Evolutionary conservation across 768 basidiomycete genomes (phyloP), one percentile per base, ranked within the genome.

Genomic region (Rhizopogon salebrosus): DNA sequence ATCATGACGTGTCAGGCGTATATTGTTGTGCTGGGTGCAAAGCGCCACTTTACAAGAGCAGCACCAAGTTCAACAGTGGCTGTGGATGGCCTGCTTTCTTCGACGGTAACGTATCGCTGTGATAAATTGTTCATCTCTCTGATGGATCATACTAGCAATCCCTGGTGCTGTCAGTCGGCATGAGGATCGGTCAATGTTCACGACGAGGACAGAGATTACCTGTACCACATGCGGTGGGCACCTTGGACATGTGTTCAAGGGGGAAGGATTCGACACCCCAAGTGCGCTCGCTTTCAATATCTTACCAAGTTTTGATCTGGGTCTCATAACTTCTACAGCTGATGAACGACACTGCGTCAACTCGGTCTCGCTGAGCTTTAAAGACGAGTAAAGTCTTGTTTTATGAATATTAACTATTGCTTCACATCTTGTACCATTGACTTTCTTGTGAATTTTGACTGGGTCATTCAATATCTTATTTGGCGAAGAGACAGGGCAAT

Each of bases 1-100:
- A 92, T 51, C 78, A 80, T 68, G 66, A 66, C 22, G 80, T 73
- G 3, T 63, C 78, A 26, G 94, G 94, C 8, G 76, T 85, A 1
- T 95, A 94, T 64, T 60, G 70, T 40, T 95, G 93, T 63, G 86
- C 83, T 8, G 94, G 80, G 7, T 95, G 93, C 67, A 77, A 76
- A 34, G 83, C 90, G 2, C 86, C 92, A 1, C 71, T 97, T 45
- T 97, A 95, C 75, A 90, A 85, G 75, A 90, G 88, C 62, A 76
- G 75, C 24, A 93, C 92, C 58, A 97, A 97, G 71, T 97, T 95
- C 70, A 79, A 87, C 60, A 93, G 90, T 54, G 92, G 92, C 7
- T 95, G 92, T 62, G 94, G 94, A 22, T 98, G 94, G 94, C 94
- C 95, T n/a, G 92, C 94, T 1, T 98, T 97, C 78, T 98, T 87